phyloP scores from a whole-genome alignment of 2,329 filamentous ascomycete species.

The Microdochium nivale region DNA sequence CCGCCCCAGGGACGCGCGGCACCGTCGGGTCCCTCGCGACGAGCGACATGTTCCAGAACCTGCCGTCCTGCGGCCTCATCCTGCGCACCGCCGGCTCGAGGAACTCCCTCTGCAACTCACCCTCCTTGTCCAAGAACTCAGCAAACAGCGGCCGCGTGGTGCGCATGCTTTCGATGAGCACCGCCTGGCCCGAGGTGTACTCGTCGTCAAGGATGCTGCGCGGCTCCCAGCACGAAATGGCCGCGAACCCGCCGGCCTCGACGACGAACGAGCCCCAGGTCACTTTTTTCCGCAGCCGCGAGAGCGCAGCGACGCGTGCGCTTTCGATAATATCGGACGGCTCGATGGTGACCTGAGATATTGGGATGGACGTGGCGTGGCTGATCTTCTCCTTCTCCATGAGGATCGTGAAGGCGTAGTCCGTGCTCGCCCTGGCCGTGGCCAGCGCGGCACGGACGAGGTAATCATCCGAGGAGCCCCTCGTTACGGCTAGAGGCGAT shows the following conservation, averaged over 20 bases:
- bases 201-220: not conserved
- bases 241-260: constrained; percentile 10
- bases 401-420: constrained; percentile 4
- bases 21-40: constrained; percentile 10
- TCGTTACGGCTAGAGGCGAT: constrained; percentile 6
- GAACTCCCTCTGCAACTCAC: not conserved
- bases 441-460: constrained; percentile 4
- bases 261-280: constrained; percentile 8
- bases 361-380: not conserved
- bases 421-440: constrained; percentile 5
- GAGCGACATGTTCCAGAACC: constrained; percentile 11
- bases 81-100: constrained; percentile 6
- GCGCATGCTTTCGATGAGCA: not conserved
- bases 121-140: not conserved
- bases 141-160: constrained; percentile 1
- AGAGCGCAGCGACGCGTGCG: not conserved
- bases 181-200: not conserved
- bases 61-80: constrained; percentile 5
- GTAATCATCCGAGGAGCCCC: constrained; percentile 7
- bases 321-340: not conserved
- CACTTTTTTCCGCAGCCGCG: constrained; percentile 5
- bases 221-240: constrained; percentile 10
- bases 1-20: constrained; percentile 9
- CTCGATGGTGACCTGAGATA: not conserved
- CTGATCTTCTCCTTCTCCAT: constrained; percentile 7